phyloP scores from a whole-genome alignment of 2,329 filamentous ascomycete species.

The Alternaria solani region DNA sequence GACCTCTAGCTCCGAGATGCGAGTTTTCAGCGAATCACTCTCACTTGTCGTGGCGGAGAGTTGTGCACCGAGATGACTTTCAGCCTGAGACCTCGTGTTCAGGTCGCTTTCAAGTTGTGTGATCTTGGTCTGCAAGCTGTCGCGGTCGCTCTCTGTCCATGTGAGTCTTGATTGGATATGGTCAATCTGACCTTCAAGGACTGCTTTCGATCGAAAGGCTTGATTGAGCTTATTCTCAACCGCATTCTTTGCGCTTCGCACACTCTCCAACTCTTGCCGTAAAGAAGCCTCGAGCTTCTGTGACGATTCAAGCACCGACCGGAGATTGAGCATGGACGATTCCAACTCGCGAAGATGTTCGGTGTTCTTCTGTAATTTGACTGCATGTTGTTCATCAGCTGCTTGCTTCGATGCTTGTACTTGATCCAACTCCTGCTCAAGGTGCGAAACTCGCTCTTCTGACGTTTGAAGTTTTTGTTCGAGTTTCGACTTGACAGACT shows the following conservation, averaged over 20 bases:
- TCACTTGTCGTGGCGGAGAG: constrained; percentile 22
- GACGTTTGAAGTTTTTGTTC: constrained; percentile 32
- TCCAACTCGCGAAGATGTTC: constrained; percentile 37
- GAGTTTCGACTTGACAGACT: constrained; percentile 29
- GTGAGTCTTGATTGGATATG: constrained; percentile 11
- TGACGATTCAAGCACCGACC: constrained; percentile 23
- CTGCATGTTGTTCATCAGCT: constrained; percentile 20
- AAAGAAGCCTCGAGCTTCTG: constrained; percentile 25
- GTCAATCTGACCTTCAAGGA: constrained; percentile 21
- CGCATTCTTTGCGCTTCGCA: constrained; percentile 19
- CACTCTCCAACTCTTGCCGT: constrained; percentile 23
- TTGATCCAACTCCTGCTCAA: constrained; percentile 32
- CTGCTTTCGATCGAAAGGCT: constrained; percentile 11
- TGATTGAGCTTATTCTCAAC: constrained; percentile 22
- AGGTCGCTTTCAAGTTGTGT: constrained; percentile 20
- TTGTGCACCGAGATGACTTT: constrained; percentile 11
- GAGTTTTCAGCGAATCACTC: constrained; percentile 16
- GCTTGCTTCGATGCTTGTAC: constrained; percentile 24
- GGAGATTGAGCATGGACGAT: constrained; percentile 28
- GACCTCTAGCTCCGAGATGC: constrained; percentile 25
- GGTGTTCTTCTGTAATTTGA: constrained; percentile 23
- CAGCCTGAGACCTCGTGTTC: constrained; percentile 5
- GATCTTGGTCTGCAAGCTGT: constrained; percentile 13
- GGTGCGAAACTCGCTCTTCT: constrained; percentile 24
- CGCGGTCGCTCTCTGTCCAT: constrained; percentile 11